Conservation (phyloP, 164 flowering plant species). For the Berberis vulgaris region DNA sequence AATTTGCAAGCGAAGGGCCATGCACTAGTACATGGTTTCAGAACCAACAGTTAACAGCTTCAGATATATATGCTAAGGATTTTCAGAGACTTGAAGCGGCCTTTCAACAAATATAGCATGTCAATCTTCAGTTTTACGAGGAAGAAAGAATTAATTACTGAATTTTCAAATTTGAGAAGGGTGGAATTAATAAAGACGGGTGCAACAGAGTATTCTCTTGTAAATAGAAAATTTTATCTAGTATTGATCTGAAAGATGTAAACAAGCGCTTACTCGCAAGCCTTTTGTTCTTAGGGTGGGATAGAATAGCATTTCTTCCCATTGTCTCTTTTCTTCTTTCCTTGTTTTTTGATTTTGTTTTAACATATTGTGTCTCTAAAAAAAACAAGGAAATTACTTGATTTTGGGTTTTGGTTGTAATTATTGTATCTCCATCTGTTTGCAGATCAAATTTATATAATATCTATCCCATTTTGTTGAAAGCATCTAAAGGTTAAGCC, state of each 20-base stretch:
- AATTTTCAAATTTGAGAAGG: conserved; percentile 17
- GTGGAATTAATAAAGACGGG: conserved; percentile 25
- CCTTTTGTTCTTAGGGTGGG: too few relatives aligned
- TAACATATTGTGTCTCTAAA: too few relatives aligned
- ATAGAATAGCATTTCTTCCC: too few relatives aligned
- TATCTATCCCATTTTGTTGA: too few relatives aligned
- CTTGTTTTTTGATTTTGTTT: too few relatives aligned
- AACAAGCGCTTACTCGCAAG: neutral
- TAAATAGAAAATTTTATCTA: conserved; percentile 27
- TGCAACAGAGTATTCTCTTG: conserved; percentile 32
- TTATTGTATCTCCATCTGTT: too few relatives aligned
- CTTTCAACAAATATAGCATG: conserved; percentile 47
- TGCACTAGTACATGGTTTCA: conserved; percentile 25
- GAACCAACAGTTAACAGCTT: conserved; percentile 21
- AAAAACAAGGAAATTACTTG: too few relatives aligned
- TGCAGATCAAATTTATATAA: too few relatives aligned
- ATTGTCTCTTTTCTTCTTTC: too few relatives aligned
- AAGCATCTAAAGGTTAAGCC: too few relatives aligned
- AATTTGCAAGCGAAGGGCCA: conserved; percentile 20
- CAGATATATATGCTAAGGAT: conserved; percentile 34
- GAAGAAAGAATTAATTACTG: neutral
- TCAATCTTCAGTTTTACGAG: conserved; percentile 11
- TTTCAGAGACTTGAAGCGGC: conserved; percentile 35
- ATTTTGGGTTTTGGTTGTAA: too few relatives aligned
- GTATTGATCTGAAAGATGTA: conserved; percentile 15